phyloP scores from a whole-genome alignment of 2,329 filamentous ascomycete species.

The Penicillium sp. region DNA sequence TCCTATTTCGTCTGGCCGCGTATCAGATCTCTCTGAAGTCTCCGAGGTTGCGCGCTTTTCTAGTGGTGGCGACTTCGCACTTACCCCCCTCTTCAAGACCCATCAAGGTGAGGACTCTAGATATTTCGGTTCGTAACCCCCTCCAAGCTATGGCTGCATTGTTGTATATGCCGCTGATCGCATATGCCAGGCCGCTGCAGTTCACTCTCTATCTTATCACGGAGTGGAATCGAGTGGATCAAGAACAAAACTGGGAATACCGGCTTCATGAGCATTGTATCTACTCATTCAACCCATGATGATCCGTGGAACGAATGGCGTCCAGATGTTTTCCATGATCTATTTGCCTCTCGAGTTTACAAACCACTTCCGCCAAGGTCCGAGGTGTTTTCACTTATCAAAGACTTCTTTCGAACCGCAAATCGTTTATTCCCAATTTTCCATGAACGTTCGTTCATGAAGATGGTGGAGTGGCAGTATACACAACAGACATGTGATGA shows the following conservation, averaged over 20 bases:
- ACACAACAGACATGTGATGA: slow-evolving; percentile 87
- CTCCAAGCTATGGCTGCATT: not conserved
- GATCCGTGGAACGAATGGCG: slow-evolving; percentile 94
- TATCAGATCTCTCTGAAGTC: slow-evolving; percentile 6
- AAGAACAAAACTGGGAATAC: slow-evolving; percentile 92
- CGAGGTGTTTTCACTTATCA: slow-evolving; percentile 81
- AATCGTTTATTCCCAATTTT: slow-evolving; percentile 97
- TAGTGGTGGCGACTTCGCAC: slow-evolving; percentile 50
- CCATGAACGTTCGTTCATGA: slow-evolving; percentile 95
- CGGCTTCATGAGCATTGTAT: slow-evolving; percentile 85
- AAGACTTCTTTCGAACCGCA: slow-evolving; percentile 93
- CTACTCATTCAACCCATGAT: slow-evolving; percentile 76
- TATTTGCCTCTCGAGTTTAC: slow-evolving; percentile 82
- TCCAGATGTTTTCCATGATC: slow-evolving; percentile 88
- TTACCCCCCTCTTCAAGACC: slow-evolving; percentile 78
- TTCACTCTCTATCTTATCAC: slow-evolving; percentile 93
- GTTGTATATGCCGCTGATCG: not conserved
- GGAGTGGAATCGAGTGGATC: slow-evolving; percentile 94
- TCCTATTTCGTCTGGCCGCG: not conserved
- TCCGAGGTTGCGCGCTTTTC: slow-evolving; percentile 12
- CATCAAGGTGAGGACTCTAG: slow-evolving; percentile 87
- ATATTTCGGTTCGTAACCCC: slow-evolving; percentile 60
- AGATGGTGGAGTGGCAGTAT: slow-evolving; percentile 89
- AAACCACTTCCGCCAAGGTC: slow-evolving; percentile 75
- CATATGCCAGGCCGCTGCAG: slow-evolving; percentile 74